These are phyloP conservation scores for Porogramme epimiltina DNA, from an alignment of 1,284 basidiomycete genomes.

Conservation along the genomic window DNA sequence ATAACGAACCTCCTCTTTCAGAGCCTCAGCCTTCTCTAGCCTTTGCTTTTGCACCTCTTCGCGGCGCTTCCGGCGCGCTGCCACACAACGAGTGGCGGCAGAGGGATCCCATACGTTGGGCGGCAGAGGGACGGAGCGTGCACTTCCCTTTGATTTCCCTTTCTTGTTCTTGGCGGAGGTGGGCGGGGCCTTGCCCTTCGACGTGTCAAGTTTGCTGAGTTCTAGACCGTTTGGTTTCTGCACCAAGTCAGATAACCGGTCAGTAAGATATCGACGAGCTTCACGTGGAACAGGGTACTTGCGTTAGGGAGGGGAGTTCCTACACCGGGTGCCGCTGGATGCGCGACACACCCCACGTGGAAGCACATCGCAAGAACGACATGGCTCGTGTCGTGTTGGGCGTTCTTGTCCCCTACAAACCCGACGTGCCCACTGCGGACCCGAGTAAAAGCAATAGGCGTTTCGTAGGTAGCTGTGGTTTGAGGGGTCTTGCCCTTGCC, in stretches of 20 bases:
- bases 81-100: background rate
- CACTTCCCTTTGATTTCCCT: background rate
- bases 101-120: background rate
- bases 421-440: constrained; percentile 16
- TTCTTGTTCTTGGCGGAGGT: background rate
- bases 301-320: too few relatives aligned
- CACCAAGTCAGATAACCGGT: too few relatives aligned
- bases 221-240: too few relatives aligned
- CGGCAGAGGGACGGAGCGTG: background rate
- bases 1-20: background rate
- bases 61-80: background rate
- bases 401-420: constrained; percentile 19
- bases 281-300: too few relatives aligned
- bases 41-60: background rate
- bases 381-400: constrained; percentile 1
- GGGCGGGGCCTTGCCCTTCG: background rate
- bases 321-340: background rate
- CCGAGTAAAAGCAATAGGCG: constrained; percentile 10
- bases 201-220: background rate
- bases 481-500: background rate
- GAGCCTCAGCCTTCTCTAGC: background rate
- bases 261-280: too few relatives aligned
- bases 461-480: background rate
- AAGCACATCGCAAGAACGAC: constrained; percentile 18
- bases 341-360: background rate